Evolutionary conservation across 441 rosid genomes (phyloP).

Genomic region (Dalechampia spathulata): DNA sequence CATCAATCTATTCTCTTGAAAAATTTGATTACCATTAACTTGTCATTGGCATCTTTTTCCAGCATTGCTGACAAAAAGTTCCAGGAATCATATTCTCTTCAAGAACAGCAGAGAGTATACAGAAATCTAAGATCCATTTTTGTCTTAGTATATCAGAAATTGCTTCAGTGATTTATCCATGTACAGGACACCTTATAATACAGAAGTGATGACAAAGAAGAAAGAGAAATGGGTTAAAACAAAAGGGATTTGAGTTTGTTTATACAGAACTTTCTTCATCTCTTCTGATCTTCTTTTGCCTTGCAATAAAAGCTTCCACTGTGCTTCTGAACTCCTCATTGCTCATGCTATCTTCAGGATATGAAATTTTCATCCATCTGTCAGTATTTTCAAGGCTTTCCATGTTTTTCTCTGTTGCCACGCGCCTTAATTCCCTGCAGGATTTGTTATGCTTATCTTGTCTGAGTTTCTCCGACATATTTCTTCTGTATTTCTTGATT

Average conservation of each 20-base stretch:
- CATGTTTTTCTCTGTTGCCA: slow-evolving; percentile 36
- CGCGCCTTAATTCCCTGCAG: slow-evolving; percentile 28
- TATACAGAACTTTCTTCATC: slow-evolving; percentile 47
- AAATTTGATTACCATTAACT: background rate
- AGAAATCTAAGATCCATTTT: no score
- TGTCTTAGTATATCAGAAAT: no score
- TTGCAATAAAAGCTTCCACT: slow-evolving; percentile 78
- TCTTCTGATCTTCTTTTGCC: slow-evolving; percentile 67
- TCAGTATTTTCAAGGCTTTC: slow-evolving; percentile 24
- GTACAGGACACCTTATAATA: slow-evolving; percentile 5
- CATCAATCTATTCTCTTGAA: slow-evolving; percentile 2
- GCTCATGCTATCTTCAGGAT: slow-evolving; percentile 64
- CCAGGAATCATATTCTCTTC: background rate
- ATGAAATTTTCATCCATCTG: slow-evolving; percentile 25
- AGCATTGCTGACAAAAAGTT: background rate
- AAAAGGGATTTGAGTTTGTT: background rate
- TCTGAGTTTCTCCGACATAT: slow-evolving; percentile 38
- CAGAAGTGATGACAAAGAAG: background rate
- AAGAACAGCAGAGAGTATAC: background rate
- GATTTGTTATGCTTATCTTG: slow-evolving; percentile 10
- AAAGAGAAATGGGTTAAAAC: background rate
- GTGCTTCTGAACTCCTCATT: slow-evolving; percentile 67
- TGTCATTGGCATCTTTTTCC: background rate
- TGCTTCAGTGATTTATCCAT: slow-evolving; percentile 13
- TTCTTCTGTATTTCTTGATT: slow-evolving; percentile 27